Evolutionary conservation across 257 asterid species (phyloP).

Genomic region (Solanum bulbocastanum): DNA sequence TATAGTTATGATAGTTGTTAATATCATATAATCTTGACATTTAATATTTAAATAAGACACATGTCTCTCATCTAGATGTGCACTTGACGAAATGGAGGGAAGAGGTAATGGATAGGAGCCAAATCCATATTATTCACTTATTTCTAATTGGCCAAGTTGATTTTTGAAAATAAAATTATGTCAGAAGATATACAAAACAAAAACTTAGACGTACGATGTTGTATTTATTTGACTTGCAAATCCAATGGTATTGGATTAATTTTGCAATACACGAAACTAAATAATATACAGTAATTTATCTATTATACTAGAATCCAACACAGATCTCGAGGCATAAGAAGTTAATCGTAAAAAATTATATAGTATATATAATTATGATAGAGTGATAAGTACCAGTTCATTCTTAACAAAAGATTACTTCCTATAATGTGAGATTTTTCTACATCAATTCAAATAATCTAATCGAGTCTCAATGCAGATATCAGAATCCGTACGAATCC

Average conservation of each 20-base stretch:
- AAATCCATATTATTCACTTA: too few species aligned
- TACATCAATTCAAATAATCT: too few species aligned
- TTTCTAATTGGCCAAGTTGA: not conserved
- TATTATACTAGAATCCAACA: not conserved
- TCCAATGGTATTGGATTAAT: not conserved
- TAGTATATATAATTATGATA: too few species aligned
- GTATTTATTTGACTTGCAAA: not conserved
- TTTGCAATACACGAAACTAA: not conserved
- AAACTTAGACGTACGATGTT: not conserved
- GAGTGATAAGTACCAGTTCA: accelerated
- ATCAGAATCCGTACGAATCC: too few species aligned
- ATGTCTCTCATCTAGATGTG: too few species aligned
- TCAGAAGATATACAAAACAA: not conserved
- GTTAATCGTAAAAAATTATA: not conserved
- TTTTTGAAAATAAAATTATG: not conserved
- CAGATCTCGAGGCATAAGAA: not conserved
- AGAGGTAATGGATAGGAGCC: too few species aligned
- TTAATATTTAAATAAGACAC: too few species aligned
- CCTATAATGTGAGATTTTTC: not conserved
- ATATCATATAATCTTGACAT: too few species aligned
- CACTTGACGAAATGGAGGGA: too few species aligned
- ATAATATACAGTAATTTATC: not conserved
- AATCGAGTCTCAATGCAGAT: too few species aligned
- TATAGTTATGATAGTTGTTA: too few species aligned
- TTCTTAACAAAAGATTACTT: accelerated